Conservation (phyloP, 345 rosid species). For the Raphanus raphanistrum region DNA sequence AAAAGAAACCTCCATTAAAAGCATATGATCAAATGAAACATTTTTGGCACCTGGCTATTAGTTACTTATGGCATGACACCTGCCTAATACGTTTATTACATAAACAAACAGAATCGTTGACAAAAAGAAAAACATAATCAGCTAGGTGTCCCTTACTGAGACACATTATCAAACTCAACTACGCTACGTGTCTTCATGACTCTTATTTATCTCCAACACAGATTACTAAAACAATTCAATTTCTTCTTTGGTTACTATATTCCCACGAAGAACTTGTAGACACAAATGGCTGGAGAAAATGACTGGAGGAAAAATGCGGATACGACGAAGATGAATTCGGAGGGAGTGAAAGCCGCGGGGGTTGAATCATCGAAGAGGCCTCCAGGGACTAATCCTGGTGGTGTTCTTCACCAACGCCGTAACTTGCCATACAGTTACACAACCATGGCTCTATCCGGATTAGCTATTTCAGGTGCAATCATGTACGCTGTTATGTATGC, state of each 20-base stretch:
- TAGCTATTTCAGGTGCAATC: slow-evolving; percentile 50
- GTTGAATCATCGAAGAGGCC: slow-evolving; percentile 59
- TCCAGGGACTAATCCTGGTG: slow-evolving; percentile 59
- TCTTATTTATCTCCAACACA: slow-evolving; percentile 5
- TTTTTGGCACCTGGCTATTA: not conserved
- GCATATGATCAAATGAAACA: not conserved
- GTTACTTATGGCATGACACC: slow-evolving; percentile 25
- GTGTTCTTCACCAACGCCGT: slow-evolving; percentile 65
- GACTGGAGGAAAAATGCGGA: slow-evolving; percentile 64
- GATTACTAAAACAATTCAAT: not conserved
- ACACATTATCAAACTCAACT: slow-evolving; percentile 13
- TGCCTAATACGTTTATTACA: slow-evolving; percentile 24
- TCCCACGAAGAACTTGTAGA: not conserved
- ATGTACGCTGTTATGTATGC: slow-evolving; percentile 51
- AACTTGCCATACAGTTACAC: slow-evolving; percentile 53
- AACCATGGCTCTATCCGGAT: slow-evolving; percentile 54
- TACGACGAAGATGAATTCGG: slow-evolving; percentile 68
- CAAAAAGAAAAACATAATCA: slow-evolving; percentile 6
- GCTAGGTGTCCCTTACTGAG: slow-evolving; percentile 29
- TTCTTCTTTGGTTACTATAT: slow-evolving; percentile 8
- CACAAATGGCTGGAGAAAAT: slow-evolving; percentile 40
- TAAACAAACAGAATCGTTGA: not conserved
- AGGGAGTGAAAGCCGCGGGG: slow-evolving; percentile 54
- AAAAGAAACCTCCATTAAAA: not conserved
- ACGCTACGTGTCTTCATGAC: slow-evolving; percentile 32